Evolutionary conservation across 129 eudicot species (phyloP), one percentile per base, ranked within the genome.

Genomic region (Lactuca sativa): DNA sequence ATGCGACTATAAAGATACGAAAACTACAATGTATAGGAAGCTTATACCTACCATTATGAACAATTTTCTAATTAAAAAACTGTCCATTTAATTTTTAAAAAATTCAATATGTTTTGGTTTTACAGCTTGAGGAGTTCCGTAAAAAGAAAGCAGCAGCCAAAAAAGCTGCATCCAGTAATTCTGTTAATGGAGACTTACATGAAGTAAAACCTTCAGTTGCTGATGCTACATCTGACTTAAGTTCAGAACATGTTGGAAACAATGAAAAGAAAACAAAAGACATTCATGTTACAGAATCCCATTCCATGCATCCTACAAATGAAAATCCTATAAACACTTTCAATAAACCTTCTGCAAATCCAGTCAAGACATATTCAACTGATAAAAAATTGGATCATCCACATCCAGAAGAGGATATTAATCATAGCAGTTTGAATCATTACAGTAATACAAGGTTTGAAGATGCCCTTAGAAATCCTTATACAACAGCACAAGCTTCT

Each of bases 61-160:
- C 30, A 25, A 25, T 25, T 25, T 25, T 25, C 30, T 25, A 25
- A 25, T 0, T 25, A 25, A 18, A 18, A 18, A 18, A 18, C 21
- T 18, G 21, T 18, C n/a, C n/a, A n/a, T n/a, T n/a, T n/a, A n/a
- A n/a, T n/a, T n/a, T n/a, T n/a, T n/a, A n/a, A n/a, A 4, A 38
- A 0, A 41, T 7, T 34, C 18, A 48, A 48, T 56, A 14, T 25
- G 16, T 30, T 67, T 41, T 73, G 16, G 48, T 47, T 64, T 55
- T 82, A 66, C 80, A 95, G 99, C 82, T 95, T 37, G 99, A 90
- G 83, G 99, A 95, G 81, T 95, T 85, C 34, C 96, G 97, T 72
- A 88, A 83, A 75, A 90, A 85, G 77, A 95, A 86, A 79, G 99
- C 92, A 40, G 97, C 97, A 34, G 93, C 89, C 47, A 88, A 91